These are phyloP conservation scores for Volvariella surrecta DNA, from an alignment of 1,284 basidiomycete species.

Conservation along the genomic window DNA sequence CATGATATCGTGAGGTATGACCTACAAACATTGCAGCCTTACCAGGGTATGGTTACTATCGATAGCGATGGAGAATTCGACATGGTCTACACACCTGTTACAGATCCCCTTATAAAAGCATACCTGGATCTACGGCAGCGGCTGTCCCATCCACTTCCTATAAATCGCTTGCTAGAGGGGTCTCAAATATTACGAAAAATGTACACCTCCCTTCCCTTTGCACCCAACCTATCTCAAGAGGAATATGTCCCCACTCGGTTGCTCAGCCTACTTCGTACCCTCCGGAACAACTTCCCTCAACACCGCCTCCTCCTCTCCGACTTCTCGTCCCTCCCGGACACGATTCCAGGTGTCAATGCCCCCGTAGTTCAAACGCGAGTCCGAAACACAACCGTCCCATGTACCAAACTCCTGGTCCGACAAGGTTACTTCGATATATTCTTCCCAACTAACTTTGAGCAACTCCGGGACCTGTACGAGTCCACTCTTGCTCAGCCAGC, in stretches of 20 bases:
- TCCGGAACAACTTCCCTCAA: constrained; percentile 82
- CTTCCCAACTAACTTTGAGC: constrained; percentile 92
- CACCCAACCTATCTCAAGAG: constrained; percentile 83
- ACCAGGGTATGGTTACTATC: constrained; percentile 80
- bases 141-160: constrained; percentile 44
- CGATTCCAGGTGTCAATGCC: constrained; percentile 78
- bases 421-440: constrained; percentile 99
- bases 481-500: constrained; percentile 59
- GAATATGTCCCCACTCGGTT: constrained; percentile 94
- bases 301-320: constrained; percentile 92
- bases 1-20: constrained; percentile 95
- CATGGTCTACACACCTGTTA: constrained; percentile 78
- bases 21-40: constrained; percentile 66
- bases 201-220: constrained; percentile 73
- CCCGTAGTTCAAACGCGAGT: constrained; percentile 97
- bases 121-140: constrained; percentile 60
- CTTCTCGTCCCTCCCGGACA: constrained; percentile 84
- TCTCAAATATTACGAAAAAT: constrained; percentile 49
- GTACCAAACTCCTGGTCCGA: constrained; percentile 84
- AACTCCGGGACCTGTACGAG: constrained; percentile 84
- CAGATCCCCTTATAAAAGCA: constrained; percentile 75
- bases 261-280: constrained; percentile 76
- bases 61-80: constrained; percentile 82
- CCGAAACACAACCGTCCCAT: constrained; percentile 79
- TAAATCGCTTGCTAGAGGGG: constrained; percentile 50